Conservation (phyloP, 2,329 filamentous ascomycete genomes). For the Fusarium subtropicale region DNA sequence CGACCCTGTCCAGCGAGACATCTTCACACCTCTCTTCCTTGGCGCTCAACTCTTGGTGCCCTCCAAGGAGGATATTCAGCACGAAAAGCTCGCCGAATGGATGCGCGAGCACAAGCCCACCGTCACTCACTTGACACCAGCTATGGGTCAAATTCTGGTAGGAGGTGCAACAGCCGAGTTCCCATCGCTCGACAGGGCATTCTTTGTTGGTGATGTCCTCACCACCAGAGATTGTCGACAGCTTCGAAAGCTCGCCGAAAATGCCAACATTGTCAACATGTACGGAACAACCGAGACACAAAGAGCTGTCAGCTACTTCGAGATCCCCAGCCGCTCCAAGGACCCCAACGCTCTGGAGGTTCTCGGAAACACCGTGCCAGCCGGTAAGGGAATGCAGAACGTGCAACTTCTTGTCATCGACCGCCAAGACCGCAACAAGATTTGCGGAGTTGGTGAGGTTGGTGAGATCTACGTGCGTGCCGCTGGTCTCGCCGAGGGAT, state of each 20-base stretch:
- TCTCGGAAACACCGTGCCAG: constrained; percentile 78
- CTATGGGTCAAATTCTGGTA: constrained; percentile 96
- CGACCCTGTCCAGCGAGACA: constrained; percentile 73
- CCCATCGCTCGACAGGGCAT: constrained; percentile 68
- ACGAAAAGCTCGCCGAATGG: constrained; percentile 85
- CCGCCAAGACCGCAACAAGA: constrained; percentile 70
- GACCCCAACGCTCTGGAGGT: constrained; percentile 65
- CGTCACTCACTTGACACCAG: constrained; percentile 90
- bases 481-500: constrained; percentile 85
- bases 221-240: constrained; percentile 84
- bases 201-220: constrained; percentile 93
- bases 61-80: constrained; percentile 83
- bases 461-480: constrained; percentile 88
- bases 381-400: constrained; percentile 86
- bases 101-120: constrained; percentile 79
- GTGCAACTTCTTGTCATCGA: constrained; percentile 90
- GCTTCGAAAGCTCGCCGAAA: constrained; percentile 80
- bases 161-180: constrained; percentile 84
- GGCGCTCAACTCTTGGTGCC: constrained; percentile 84
- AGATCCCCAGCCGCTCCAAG: constrained; percentile 74
- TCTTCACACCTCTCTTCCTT: constrained; percentile 90
- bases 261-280: constrained; percentile 58
- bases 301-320: constrained; percentile 83
- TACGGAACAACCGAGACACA: constrained; percentile 50
- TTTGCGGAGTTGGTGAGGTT: constrained; percentile 83